Base-by-base conservation (phyloP, 78 protist genomes). In the Guillardia theta region DNA sequence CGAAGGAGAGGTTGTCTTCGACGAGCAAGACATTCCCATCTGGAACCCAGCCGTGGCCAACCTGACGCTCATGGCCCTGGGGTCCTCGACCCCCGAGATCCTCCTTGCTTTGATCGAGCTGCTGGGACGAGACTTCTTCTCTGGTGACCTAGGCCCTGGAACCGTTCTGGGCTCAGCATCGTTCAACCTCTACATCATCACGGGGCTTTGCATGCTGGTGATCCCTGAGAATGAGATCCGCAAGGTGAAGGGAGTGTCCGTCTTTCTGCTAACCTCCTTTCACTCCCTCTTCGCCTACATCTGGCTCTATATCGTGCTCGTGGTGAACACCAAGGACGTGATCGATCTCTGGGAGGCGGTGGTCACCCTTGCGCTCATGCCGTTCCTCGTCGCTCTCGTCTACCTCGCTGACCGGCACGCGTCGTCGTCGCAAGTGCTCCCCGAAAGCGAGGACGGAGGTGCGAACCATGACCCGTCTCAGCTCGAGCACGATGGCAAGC, bases 11-110 rank as follows among this genome's bases (percentile, higher is more conserved):
- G 39, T 30, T 6, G 27, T 58, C 70, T 6, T 9, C 2, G 70
- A 58, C 27, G 70, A 58, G 70, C 21, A 27, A 24, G 70, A 58
- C 27, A 30, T 27, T 3, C 70, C 21, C 39, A 58, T 94, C 37
- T 94, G 95, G 95, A 94, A 94, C 47, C 41, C n/a, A 15, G 80
- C 95, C 0, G 95, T 94, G 1, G 95, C 95, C 8, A 83, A 80
- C 15, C 88, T 94, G n/a, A 83, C 93, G 39, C 95, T 94, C n/a
- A 48, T 94, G 78, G 95, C 95, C 19, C 93, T 94, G 30, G 95
- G 95, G 18, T 94, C 95, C 22, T 64, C 90, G 10, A 90, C 95
- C 4, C 95, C 95, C 5, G 95, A 94, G 64, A 94, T 94, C 37
- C 33, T 94, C 37, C 93, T 94, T 3, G 18, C 92, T 44, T 64